Percentiles rank a stretch among this genome's conserved stretches.
Evolutionary conservation across 139 green algal species (phyloP).

Genomic region (Coelastrella sp.): DNA sequence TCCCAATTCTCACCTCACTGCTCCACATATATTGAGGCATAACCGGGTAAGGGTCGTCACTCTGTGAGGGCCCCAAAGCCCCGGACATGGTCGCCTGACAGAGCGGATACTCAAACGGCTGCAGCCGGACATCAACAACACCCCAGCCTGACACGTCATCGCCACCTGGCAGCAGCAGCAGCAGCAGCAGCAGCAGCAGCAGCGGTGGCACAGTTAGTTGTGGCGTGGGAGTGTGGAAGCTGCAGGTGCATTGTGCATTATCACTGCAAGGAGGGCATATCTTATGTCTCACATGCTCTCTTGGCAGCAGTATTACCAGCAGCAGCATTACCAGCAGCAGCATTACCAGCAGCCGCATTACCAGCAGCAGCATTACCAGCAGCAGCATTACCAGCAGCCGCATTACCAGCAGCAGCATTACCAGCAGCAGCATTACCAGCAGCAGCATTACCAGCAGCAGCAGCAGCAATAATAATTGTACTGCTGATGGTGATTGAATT

Average conservation of each 20-base stretch:
- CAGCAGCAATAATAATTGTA: neutral
- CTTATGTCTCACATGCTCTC: too few species aligned
- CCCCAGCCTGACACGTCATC: conserved; percentile 43
- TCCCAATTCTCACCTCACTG: neutral
- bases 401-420: conserved; percentile 1
- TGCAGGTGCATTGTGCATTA: too few species aligned
- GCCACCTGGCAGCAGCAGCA: conserved; percentile 27
- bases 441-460: too few species aligned
- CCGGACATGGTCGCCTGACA: conserved; percentile 13
- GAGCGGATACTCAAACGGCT: conserved; percentile 25
- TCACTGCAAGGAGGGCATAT: too few species aligned
- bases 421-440: neutral
- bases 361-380: too few species aligned
- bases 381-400: neutral
- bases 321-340: neutral
- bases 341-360: too few species aligned
- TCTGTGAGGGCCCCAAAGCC: neutral
- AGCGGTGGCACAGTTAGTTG: too few species aligned
- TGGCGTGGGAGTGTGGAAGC: too few species aligned
- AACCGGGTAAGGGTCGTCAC: neutral
- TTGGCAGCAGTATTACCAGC: neutral
- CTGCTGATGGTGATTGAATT: neutral
- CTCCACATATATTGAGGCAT: conserved; percentile 33
- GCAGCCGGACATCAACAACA: conserved; percentile 10
- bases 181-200: neutral